Conservation (phyloP, 2,329 filamentous ascomycete species). For the Fonsecaea pedrosoi region DNA sequence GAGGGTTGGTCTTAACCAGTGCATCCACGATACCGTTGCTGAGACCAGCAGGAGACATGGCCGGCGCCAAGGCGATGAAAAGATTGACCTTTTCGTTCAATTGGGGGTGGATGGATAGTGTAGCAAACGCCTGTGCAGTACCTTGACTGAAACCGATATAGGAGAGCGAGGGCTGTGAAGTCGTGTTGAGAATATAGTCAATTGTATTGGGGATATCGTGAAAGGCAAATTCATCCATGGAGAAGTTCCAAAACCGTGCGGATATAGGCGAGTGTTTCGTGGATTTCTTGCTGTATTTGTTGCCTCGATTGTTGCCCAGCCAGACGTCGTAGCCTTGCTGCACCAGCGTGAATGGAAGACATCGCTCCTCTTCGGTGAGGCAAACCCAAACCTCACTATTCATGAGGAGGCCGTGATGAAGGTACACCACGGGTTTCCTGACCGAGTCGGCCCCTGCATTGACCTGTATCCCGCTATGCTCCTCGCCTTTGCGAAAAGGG, state of each 20-base stretch:
- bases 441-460: slow-evolving; percentile 73
- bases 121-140: slow-evolving; percentile 94
- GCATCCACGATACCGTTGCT: slow-evolving; percentile 91
- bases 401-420: slow-evolving; percentile 97
- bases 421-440: slow-evolving; percentile 85
- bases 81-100: slow-evolving; percentile 94
- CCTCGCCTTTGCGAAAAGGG: slow-evolving; percentile 73
- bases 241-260: slow-evolving; percentile 91
- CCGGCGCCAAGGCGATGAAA: slow-evolving; percentile 93
- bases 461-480: slow-evolving; percentile 64
- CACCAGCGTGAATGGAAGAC: slow-evolving; percentile 85
- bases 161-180: slow-evolving; percentile 80
- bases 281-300: slow-evolving; percentile 98
- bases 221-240: slow-evolving; percentile 97
- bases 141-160: slow-evolving; percentile 98
- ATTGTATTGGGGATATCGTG: slow-evolving; percentile 97
- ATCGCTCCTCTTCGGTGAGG: slow-evolving; percentile 82
- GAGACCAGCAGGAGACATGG: slow-evolving; percentile 92
- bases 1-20: slow-evolving; percentile 89
- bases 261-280: slow-evolving; percentile 76
- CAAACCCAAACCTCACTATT: slow-evolving; percentile 99
- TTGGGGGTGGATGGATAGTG: slow-evolving; percentile 86
- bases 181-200: slow-evolving; percentile 84
- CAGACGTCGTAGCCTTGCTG: slow-evolving; percentile 95
- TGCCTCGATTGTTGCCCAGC: slow-evolving; percentile 96